Conservation (phyloP, 305 asterid species). For the Andrographis paniculata region DNA sequence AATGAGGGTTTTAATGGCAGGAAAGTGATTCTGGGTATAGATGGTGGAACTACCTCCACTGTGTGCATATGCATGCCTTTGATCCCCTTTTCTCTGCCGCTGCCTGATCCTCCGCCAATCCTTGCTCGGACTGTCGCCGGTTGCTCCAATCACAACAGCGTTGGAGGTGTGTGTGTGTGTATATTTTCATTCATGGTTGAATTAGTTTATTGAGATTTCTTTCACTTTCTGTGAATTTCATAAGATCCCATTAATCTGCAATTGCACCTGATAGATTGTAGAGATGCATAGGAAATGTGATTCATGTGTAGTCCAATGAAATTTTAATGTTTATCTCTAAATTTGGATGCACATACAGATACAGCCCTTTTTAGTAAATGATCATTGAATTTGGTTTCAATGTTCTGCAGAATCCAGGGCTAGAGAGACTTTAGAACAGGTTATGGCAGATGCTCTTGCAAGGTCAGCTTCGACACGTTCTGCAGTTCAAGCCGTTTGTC, state of each 20-base stretch:
- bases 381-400: too few relatives aligned
- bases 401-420: slow-evolving; percentile 61
- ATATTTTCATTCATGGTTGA: too few relatives aligned
- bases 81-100: slow-evolving; percentile 32
- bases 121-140: slow-evolving; percentile 79
- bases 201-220: too few relatives aligned
- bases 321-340: too few relatives aligned
- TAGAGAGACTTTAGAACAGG: slow-evolving; percentile 69
- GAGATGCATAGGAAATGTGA: too few relatives aligned
- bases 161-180: slow-evolving; percentile 65
- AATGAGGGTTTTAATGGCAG: slow-evolving; percentile 19
- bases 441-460: slow-evolving; percentile 81
- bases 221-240: too few relatives aligned
- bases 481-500: slow-evolving; percentile 76
- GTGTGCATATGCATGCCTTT: slow-evolving; percentile 72
- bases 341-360: too few relatives aligned
- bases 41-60: slow-evolving; percentile 73
- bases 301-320: too few relatives aligned
- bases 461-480: slow-evolving; percentile 59
- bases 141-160: slow-evolving; percentile 83
- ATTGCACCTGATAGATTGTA: too few relatives aligned
- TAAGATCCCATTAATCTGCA: too few relatives aligned
- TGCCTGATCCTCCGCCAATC: slow-evolving; percentile 62
- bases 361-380: too few relatives aligned
- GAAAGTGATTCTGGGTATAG: slow-evolving; percentile 64